Percentiles rank a stretch among this genome's conserved stretches.
phyloP scores from a whole-genome alignment of 73 alveolate species.

The Tetrahymena thermophila region DNA sequence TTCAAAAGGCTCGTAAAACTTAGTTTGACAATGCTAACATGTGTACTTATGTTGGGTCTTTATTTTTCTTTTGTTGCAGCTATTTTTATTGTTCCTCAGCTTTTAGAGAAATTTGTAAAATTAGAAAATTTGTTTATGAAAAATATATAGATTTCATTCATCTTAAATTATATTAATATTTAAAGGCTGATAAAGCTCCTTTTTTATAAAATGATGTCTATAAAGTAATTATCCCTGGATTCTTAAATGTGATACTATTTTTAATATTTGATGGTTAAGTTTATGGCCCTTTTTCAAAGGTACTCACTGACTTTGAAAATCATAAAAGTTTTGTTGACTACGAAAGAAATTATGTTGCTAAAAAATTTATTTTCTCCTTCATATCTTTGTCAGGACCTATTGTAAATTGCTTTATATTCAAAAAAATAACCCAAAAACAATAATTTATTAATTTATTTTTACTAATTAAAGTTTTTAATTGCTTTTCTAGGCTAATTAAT shows the following conservation, averaged over 20 bases:
- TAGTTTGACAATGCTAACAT: not conserved
- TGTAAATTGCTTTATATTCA: not conserved
- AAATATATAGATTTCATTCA: not conserved
- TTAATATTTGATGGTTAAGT: conserved; percentile 4
- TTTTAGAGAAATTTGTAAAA: conserved; percentile 9
- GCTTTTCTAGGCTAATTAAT: not conserved
- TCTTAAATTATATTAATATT: not conserved
- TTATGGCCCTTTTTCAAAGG: conserved; percentile 17
- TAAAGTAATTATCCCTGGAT: conserved; percentile 25
- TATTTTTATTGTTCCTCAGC: conserved; percentile 9
- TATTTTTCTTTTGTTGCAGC: conserved; percentile 19
- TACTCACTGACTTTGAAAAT: conserved; percentile 29
- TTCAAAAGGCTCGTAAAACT: not conserved
- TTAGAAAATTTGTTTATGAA: not conserved
- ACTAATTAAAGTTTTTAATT: not conserved
- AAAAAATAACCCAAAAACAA: too few relatives aligned
- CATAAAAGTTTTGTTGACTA: conserved; percentile 27
- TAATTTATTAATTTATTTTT: too few relatives aligned
- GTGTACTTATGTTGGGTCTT: not conserved
- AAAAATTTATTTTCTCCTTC: conserved; percentile 5
- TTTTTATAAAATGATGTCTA: not conserved
- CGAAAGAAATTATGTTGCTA: conserved; percentile 14
- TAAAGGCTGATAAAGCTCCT: not conserved
- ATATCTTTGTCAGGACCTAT: conserved; percentile 19
- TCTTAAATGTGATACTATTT: conserved; percentile 14